phyloP scores from a whole-genome alignment of 768 basidiomycete genomes.

The Mycena indigotica region DNA sequence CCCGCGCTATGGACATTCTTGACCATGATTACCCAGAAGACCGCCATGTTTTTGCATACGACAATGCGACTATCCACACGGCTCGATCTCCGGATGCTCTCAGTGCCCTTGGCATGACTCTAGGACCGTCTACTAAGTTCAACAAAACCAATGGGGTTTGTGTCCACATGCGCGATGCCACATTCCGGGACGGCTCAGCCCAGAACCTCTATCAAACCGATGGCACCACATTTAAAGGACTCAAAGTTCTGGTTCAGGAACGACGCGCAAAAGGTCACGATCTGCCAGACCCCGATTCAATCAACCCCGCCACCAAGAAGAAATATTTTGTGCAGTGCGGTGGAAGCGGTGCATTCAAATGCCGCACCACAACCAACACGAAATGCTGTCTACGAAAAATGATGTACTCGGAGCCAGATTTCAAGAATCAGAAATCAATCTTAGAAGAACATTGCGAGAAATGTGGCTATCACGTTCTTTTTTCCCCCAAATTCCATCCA shows the following conservation, averaged over 20 bases:
- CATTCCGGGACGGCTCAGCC: background rate
- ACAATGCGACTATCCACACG: background rate
- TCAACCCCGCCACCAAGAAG: background rate
- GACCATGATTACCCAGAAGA: background rate
- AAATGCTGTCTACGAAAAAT: background rate
- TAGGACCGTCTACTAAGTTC: background rate
- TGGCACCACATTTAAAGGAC: background rate
- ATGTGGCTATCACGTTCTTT: constrained; percentile 8
- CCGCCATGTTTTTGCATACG: background rate
- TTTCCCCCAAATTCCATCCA: constrained; percentile 14
- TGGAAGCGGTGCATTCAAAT: background rate
- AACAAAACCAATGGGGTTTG: background rate
- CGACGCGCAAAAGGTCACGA: background rate
- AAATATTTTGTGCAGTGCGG: background rate
- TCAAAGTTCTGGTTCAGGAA: background rate
- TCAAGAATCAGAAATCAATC: background rate
- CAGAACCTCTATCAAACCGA: background rate
- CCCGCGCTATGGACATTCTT: background rate
- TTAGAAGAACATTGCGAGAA: constrained; percentile 7
- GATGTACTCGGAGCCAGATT: constrained; percentile 10
- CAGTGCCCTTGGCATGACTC: background rate
- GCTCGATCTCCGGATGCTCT: background rate
- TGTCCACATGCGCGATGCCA: background rate
- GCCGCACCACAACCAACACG: too few species aligned
- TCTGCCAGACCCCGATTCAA: too few species aligned